phyloP scores from a whole-genome alignment of 2,329 filamentous ascomycete species.

The Didymellaceae sp. region DNA sequence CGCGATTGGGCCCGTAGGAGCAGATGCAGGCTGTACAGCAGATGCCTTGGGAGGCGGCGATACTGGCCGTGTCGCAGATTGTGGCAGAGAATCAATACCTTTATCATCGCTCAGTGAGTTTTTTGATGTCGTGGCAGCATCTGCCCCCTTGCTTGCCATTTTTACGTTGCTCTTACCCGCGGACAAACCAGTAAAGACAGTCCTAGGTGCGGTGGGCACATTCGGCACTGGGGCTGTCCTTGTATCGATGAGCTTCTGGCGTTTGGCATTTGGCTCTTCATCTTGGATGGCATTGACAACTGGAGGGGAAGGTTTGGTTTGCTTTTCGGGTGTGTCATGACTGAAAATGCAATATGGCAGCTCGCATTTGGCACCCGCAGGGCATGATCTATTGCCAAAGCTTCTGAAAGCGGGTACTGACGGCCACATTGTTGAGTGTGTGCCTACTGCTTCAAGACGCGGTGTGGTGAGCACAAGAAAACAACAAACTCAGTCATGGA shows the following conservation, averaged over 20 bases:
- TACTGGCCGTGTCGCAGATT: conserved; percentile 37
- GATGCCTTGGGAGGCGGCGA: conserved; percentile 40
- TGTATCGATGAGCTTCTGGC: conserved; percentile 36
- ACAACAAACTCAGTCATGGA: not conserved
- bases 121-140: not conserved
- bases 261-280: conserved; percentile 34
- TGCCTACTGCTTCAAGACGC: conserved; percentile 1
- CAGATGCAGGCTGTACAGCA: conserved; percentile 17
- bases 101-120: conserved; percentile 14
- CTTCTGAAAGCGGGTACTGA: conserved; percentile 32
- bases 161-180: conserved; percentile 21
- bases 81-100: conserved; percentile 18
- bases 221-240: conserved; percentile 5
- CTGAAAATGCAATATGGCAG: conserved; percentile 66
- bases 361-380: conserved; percentile 56
- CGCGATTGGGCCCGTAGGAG: conserved; percentile 53
- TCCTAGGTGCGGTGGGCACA: conserved; percentile 12
- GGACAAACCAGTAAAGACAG: conserved; percentile 35
- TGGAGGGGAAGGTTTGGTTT: conserved; percentile 3
- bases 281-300: conserved; percentile 5
- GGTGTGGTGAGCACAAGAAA: conserved; percentile 3
- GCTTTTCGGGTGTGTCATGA: conserved; percentile 50
- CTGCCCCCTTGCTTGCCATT: conserved; percentile 15
- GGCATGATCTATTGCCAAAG: conserved; percentile 53
- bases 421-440: conserved; percentile 37